Percentiles rank a stretch among this genome's conserved stretches.
Evolutionary conservation across 2,329 filamentous ascomycete genomes (phyloP).

Genomic region (Cytospora piceae): DNA sequence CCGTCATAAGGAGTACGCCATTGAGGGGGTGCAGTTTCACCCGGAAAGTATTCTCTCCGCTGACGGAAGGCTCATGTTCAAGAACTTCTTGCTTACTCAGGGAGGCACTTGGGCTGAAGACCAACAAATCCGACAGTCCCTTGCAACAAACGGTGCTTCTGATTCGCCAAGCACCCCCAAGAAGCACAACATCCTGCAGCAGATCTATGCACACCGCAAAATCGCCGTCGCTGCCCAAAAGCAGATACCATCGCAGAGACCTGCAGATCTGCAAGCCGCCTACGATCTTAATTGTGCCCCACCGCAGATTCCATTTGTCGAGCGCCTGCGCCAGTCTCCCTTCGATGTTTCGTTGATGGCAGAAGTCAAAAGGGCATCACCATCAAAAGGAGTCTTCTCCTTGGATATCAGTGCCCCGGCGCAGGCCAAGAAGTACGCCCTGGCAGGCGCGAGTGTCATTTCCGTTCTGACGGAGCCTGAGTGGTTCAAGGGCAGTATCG

Average conservation of each 20-base stretch:
- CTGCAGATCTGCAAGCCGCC: conserved; percentile 80
- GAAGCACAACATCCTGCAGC: conserved; percentile 84
- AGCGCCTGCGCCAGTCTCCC: conserved; percentile 77
- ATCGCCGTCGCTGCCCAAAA: conserved; percentile 80
- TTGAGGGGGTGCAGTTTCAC: conserved; percentile 98
- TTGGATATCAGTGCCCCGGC: conserved; percentile 84
- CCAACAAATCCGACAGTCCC: conserved; percentile 56
- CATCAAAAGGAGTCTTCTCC: conserved; percentile 93
- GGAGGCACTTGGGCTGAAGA: conserved; percentile 93
- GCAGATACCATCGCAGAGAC: conserved; percentile 80
- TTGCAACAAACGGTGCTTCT: conserved; percentile 34
- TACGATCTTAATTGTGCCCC: conserved; percentile 86
- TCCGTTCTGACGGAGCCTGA: conserved; percentile 98
- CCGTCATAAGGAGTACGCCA: conserved; percentile 83
- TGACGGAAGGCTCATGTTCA: conserved; percentile 85
- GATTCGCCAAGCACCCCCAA: conserved; percentile 16
- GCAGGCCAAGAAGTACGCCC: conserved; percentile 88
- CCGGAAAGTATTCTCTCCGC: conserved; percentile 96
- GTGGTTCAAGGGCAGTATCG: conserved; percentile 98
- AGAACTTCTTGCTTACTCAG: conserved; percentile 86
- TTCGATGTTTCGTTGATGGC: conserved; percentile 94
- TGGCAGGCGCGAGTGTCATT: conserved; percentile 94
- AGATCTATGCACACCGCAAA: conserved; percentile 84
- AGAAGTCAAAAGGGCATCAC: conserved; percentile 95
- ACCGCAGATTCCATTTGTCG: conserved; percentile 78